phyloP scores from a whole-genome alignment of 2,329 filamentous ascomycete genomes.

The Ophiocordyceps sinensis region DNA sequence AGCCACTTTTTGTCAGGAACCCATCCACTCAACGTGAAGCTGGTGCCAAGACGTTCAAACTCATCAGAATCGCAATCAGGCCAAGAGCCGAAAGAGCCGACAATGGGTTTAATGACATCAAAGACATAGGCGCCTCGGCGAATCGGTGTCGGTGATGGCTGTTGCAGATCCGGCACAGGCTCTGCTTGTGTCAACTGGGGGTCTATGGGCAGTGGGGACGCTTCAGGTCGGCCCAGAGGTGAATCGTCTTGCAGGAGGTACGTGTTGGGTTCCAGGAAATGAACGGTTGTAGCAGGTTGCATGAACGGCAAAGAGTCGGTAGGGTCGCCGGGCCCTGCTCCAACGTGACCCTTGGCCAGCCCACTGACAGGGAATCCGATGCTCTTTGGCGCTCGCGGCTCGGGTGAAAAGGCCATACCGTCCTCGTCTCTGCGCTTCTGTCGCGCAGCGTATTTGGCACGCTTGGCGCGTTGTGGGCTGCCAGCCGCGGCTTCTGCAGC shows the following conservation, averaged over 20 bases:
- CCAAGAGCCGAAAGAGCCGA: constrained; percentile 16
- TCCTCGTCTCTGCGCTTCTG: not conserved
- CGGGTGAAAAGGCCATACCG: not conserved
- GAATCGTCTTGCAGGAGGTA: constrained; percentile 20
- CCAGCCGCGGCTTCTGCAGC: constrained; percentile 10
- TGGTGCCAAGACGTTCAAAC: constrained; percentile 21
- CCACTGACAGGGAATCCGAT: not conserved
- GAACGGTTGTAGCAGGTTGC: constrained; percentile 6
- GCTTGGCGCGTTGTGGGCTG: constrained; percentile 5
- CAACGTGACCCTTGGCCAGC: too few species aligned
- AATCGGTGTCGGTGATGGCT: not conserved
- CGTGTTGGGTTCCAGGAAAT: constrained; percentile 28
- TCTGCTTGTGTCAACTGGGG: not conserved
- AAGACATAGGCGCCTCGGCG: not conserved
- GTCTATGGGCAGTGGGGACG: not conserved
- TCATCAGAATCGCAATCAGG: constrained; percentile 14
- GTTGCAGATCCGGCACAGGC: not conserved
- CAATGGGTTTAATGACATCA: constrained; percentile 9
- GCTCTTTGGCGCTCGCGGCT: not conserved
- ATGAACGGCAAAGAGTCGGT: not conserved
- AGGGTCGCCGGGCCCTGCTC: not conserved
- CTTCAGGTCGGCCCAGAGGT: not conserved
- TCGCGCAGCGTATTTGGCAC: constrained; percentile 1
- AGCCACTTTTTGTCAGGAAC: constrained; percentile 25
- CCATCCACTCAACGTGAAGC: constrained; percentile 28